A percentile compares a stretch with the other conserved stretches of the same genome.
phyloP scores from a whole-genome alignment of 1,139 yeast genomes.

The Eremothecium cymbalariae region DNA sequence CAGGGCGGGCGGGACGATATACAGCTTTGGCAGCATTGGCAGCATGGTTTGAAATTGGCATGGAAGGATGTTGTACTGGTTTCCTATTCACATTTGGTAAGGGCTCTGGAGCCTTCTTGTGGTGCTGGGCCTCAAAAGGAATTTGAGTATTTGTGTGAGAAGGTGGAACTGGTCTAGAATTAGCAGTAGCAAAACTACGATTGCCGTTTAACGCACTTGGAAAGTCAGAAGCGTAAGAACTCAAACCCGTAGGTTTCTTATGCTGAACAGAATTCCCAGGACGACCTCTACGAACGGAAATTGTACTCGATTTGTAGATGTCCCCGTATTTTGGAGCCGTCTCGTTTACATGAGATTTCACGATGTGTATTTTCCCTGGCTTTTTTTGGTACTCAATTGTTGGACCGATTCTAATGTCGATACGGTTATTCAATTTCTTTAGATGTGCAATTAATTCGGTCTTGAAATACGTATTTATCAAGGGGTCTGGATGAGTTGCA shows the following conservation, averaged over 20 bases:
- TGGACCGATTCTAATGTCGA: slow-evolving; percentile 60
- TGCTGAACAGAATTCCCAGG: slow-evolving; percentile 66
- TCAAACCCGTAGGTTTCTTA: slow-evolving; percentile 55
- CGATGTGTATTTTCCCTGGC: slow-evolving; percentile 71
- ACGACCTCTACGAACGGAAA: slow-evolving; percentile 71
- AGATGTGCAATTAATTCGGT: slow-evolving; percentile 82
- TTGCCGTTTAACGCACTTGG: slow-evolving; percentile 13
- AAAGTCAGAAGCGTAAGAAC: slow-evolving; percentile 14
- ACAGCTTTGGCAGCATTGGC: slow-evolving; percentile 35
- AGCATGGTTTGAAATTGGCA: slow-evolving; percentile 16
- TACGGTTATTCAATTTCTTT: slow-evolving; percentile 50
- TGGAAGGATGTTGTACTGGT: slow-evolving; percentile 9
- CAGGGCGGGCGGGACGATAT: slow-evolving; percentile 26
- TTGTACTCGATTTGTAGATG: slow-evolving; percentile 78
- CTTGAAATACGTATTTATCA: slow-evolving; percentile 74
- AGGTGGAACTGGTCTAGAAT: slow-evolving; percentile 15
- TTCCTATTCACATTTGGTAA: too few relatives aligned
- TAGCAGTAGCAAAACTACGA: slow-evolving; percentile 7
- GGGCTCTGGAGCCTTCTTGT: slow-evolving; percentile 31
- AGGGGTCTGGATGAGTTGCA: slow-evolving; percentile 61
- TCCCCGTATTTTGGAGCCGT: slow-evolving; percentile 62
- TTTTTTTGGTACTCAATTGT: slow-evolving; percentile 81
- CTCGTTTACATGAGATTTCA: slow-evolving; percentile 57
- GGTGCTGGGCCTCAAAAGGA: slow-evolving; percentile 12
- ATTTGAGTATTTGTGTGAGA: slow-evolving; percentile 25